A percentile compares a stretch with the other conserved stretches of the same genome.
Conservation (phyloP, 768 basidiomycete genomes). For the Pleurotus pulmonarius region DNA sequence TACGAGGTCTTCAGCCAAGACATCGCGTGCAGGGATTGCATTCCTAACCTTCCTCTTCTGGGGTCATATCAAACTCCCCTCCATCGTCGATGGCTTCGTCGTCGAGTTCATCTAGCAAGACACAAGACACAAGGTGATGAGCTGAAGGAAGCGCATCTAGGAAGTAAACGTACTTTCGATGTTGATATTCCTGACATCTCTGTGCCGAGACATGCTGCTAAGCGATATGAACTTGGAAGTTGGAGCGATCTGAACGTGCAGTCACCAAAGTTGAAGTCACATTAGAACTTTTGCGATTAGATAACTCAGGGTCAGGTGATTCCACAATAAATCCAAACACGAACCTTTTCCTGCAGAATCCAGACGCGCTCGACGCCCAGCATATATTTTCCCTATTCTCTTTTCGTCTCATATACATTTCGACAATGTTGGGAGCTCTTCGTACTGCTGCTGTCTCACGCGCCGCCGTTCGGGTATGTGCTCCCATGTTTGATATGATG, state of each 20-base stretch:
- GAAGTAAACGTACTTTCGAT: slow-evolving; percentile 52
- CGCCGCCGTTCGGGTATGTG: slow-evolving; percentile 45
- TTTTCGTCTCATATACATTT: neutral
- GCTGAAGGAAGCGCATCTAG: neutral
- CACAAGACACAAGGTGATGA: slow-evolving; percentile 2
- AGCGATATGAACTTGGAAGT: slow-evolving; percentile 9
- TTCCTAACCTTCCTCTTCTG: slow-evolving; percentile 70
- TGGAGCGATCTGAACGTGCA: neutral
- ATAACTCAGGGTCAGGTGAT: neutral
- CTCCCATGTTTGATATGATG: neutral
- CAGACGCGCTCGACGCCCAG: neutral
- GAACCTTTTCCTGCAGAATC: neutral
- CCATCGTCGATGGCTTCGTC: slow-evolving; percentile 78
- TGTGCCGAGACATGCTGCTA: slow-evolving; percentile 82
- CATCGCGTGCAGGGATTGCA: slow-evolving; percentile 9
- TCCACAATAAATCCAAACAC: slow-evolving; percentile 18
- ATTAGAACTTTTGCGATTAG: neutral
- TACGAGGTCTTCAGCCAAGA: slow-evolving; percentile 23
- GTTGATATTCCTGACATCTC: slow-evolving; percentile 83
- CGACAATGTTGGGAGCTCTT: slow-evolving; percentile 48
- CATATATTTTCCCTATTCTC: neutral
- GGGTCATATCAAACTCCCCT: slow-evolving; percentile 76
- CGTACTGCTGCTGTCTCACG: slow-evolving; percentile 40
- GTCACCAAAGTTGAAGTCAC: too few relatives aligned
- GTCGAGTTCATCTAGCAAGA: slow-evolving; percentile 73